These are phyloP conservation scores for Clitopilus passeckerianus DNA, from an alignment of 768 basidiomycete species.

Conservation along the genomic window DNA sequence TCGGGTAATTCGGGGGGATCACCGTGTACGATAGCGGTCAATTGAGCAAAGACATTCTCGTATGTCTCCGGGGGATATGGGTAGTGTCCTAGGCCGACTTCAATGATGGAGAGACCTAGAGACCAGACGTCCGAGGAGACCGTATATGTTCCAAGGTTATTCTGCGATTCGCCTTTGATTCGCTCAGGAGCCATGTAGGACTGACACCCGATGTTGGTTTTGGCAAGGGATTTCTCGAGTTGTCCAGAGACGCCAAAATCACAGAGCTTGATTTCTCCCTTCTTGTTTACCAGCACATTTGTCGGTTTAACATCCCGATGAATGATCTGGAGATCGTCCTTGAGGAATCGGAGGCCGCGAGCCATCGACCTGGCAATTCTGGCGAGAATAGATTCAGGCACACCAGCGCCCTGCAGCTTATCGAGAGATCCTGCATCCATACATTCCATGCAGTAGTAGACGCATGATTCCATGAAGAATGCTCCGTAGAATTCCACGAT, in stretches of 20 bases:
- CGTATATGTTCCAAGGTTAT: slow-evolving; percentile 84
- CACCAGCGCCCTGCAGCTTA: slow-evolving; percentile 58
- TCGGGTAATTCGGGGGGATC: slow-evolving; percentile 85
- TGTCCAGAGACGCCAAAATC: slow-evolving; percentile 99
- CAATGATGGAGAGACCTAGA: slow-evolving; percentile 89
- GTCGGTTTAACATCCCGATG: slow-evolving; percentile 89
- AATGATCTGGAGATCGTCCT: slow-evolving; percentile 86
- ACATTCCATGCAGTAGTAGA: slow-evolving; percentile 99
- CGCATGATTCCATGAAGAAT: slow-evolving; percentile 99
- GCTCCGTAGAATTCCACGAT: slow-evolving; percentile 99
- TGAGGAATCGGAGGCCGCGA: slow-evolving; percentile 88
- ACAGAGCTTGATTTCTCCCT: slow-evolving; percentile 89
- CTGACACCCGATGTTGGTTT: slow-evolving; percentile 98
- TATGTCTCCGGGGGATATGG: slow-evolving; percentile 98
- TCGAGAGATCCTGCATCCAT: slow-evolving; percentile 99
- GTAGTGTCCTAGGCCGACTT: slow-evolving; percentile 85
- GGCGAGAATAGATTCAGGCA: slow-evolving; percentile 78
- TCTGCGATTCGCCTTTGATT: slow-evolving; percentile 90
- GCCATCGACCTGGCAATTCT: slow-evolving; percentile 82
- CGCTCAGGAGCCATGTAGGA: slow-evolving; percentile 99
- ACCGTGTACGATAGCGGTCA: slow-evolving; percentile 94
- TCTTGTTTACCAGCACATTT: slow-evolving; percentile 85
- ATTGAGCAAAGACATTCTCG: slow-evolving; percentile 92
- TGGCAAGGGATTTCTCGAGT: slow-evolving; percentile 91
- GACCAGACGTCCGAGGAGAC: slow-evolving; percentile 99